Base-by-base conservation (phyloP, 169 alveolate genomes). In the Plasmodium sp. region DNA sequence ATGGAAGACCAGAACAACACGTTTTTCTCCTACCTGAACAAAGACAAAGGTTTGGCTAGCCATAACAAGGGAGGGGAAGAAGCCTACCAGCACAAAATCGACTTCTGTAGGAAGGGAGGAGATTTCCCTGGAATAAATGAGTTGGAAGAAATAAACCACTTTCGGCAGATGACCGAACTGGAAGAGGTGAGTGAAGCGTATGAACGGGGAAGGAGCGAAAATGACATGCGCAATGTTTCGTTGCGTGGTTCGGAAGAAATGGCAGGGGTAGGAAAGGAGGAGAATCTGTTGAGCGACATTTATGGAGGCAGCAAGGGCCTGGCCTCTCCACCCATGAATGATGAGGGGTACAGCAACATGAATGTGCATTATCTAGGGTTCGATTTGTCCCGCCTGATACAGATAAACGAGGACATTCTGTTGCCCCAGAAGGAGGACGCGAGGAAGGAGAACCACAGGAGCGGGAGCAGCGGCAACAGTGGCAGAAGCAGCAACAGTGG, bases 351-450 rank as follows among this genome's bases (percentile, higher is more conserved):
- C 74, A 81, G 73, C 48, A 90, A 81, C 73, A 62, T 90, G 72
- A 90, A 90, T 73, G 81, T 67, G 34, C 94, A 90, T 80, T 67
- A 81, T 67, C 83, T 90, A 41, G 94, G 94, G 18, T 90, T 90
- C 62, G 83, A 90, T 45, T 81, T 90, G 56, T 90, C 83, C 33
- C 83, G 83, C 83, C 83, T 90, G 51, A 80, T 90, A 90, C 82
- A 74, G 73, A 81, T 74, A 80, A 90, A 90, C 51, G 94, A 90
- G 2, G 94, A 81, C n/a, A 62, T 51, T 10, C 39, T 67, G 77
- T n/a, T 86, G 43, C 48, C 48, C 62, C 79, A 77, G 71, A 56
- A 56, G 31, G 81, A 86, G 71, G 43, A n/a, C 36, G 22, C n/a
- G 48, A n/a, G n/a, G 56, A 33, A 12, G 51, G 6, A 9, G 5